phyloP scores from a whole-genome alignment of 306 rosid species.

The Benincasa hispida region DNA sequence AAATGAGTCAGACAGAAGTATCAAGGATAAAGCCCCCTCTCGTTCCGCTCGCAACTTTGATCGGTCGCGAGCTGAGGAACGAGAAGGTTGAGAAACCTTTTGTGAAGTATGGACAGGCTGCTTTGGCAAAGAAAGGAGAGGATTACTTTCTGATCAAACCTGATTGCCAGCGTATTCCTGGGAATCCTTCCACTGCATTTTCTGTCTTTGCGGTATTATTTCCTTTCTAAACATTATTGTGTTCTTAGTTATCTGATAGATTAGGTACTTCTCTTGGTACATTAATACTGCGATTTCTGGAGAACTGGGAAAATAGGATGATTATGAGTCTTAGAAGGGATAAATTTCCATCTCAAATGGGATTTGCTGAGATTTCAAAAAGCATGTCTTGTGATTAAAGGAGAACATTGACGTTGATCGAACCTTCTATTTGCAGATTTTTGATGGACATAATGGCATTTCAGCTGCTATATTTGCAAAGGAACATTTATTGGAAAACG shows the following conservation, averaged over 20 bases:
- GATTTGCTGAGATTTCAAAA: slow-evolving; percentile 3
- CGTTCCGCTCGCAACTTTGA: slow-evolving; percentile 82
- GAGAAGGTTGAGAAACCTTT: slow-evolving; percentile 69
- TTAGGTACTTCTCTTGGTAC: background rate
- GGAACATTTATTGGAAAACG: slow-evolving; percentile 66
- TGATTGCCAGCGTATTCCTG: slow-evolving; percentile 67
- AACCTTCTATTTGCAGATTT: slow-evolving; percentile 54
- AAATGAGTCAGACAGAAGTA: slow-evolving; percentile 57
- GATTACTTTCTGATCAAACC: slow-evolving; percentile 80
- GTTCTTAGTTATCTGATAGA: background rate
- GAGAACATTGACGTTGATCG: slow-evolving; percentile 2
- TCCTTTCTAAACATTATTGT: background rate
- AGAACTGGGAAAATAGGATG: background rate
- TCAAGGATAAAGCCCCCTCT: slow-evolving; percentile 45
- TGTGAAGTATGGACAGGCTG: slow-evolving; percentile 92
- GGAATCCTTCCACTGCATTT: slow-evolving; percentile 59
- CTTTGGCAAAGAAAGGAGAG: slow-evolving; percentile 97
- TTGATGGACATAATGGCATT: slow-evolving; percentile 96
- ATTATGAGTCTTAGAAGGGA: background rate
- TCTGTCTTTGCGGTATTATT: slow-evolving; percentile 82
- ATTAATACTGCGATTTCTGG: background rate
- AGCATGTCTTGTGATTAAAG: slow-evolving; percentile 1
- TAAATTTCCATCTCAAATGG: background rate
- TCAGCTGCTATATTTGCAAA: slow-evolving; percentile 90
- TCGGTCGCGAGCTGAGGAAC: slow-evolving; percentile 84